Base-by-base conservation (phyloP, 176 grass and related monocot genomes). In the Carex scoparia region DNA sequence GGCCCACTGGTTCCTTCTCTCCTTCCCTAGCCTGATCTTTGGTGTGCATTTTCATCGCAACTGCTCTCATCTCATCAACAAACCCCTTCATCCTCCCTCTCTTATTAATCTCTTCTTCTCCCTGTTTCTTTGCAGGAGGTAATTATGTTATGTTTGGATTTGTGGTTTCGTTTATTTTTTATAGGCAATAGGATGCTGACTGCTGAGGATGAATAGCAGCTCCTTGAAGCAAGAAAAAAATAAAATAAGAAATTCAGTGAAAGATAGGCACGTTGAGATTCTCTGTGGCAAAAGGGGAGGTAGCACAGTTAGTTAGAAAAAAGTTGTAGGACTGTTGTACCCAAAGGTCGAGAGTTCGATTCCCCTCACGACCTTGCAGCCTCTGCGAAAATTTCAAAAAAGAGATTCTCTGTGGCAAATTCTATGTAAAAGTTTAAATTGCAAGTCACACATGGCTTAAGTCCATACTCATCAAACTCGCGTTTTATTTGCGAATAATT, bases 41-140 rank as follows among this genome's bases (percentile, higher is more conserved):
- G 70, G 92, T 94, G 89, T 97, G 94, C 66, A 97, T 92, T 44
- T 86, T 85, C 92, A 97, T 94, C 1, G 94, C 90, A 15, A 91
- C 90, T 11, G 92, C 82, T 65, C 94, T 77, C 94, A 97, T 94
- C 89, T 97, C 94, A 76, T 97, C 92, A 65, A 97, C 90, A 85
- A 97, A 97, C 68, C 88, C 88, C 60, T 78, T 92, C 53, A 82
- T 69, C 4, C 82, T 3, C 63, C 89, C 35, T 84, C 89, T 5
- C 65, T 86, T 13, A 79, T 65, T 12, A 61, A 61, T 18, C 33
- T 65, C 1, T 70, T 18, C 18, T 2, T 76, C 71, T 76, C 5
- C 56, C 5, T 33, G 74, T 78, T 56, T 78, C 44, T 77, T 27
- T 77, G 27, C 23, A 56, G 27, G 49, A 56, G 49, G 48, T 53